A percentile compares a stretch with the other conserved stretches of the same genome.
phyloP scores from a whole-genome alignment of 352 stramenopile species.

The Globisporangium cylindrosporum region DNA sequence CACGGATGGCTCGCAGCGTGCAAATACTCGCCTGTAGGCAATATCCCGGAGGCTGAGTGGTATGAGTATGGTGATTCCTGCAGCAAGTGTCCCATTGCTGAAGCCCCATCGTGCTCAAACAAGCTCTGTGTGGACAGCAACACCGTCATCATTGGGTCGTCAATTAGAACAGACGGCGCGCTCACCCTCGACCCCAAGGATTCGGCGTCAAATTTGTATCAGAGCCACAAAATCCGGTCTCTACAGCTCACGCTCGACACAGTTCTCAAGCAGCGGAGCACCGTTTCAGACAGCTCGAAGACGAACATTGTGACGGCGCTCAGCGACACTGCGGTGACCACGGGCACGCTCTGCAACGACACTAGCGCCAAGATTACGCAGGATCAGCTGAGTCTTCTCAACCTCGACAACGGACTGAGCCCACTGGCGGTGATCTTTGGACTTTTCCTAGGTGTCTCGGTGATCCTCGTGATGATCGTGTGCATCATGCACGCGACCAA shows the following conservation, averaged over 20 bases:
- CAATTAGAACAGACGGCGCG: not conserved
- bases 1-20: slow-evolving; percentile 13
- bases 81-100: slow-evolving; percentile 2
- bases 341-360: slow-evolving; percentile 13
- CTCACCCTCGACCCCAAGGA: not conserved
- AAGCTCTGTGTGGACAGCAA: slow-evolving; percentile 6
- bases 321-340: not conserved
- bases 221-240: slow-evolving; percentile 13
- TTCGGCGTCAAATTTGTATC: slow-evolving; percentile 3
- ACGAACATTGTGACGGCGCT: not conserved
- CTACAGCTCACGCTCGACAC: slow-evolving; percentile 18
- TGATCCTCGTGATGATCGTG: slow-evolving; percentile 22
- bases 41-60: slow-evolving; percentile 2
- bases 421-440: slow-evolving; percentile 18
- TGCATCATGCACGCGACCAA: slow-evolving; percentile 24
- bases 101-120: not conserved
- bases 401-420: slow-evolving; percentile 14
- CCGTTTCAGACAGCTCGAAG: not conserved
- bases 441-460: slow-evolving; percentile 16
- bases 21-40: slow-evolving; percentile 16
- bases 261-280: slow-evolving; percentile 1
- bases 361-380: slow-evolving; percentile 13
- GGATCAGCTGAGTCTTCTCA: slow-evolving; percentile 19
- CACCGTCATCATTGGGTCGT: not conserved
- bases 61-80: slow-evolving; percentile 9